Evolutionary conservation across 768 basidiomycete species (phyloP).

Genomic region (Lentinula sp.): DNA sequence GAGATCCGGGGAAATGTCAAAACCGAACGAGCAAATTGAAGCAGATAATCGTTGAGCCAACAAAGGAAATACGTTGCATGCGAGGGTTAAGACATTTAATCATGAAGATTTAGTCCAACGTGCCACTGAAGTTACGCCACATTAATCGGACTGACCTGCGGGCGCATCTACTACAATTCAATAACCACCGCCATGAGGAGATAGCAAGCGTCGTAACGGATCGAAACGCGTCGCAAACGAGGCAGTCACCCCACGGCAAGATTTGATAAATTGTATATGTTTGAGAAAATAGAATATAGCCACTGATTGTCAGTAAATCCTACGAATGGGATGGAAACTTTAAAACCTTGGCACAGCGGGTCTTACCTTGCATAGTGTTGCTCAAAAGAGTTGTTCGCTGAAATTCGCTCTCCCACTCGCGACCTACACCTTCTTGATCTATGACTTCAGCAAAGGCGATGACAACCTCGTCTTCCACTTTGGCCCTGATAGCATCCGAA

Average conservation of each 20-base stretch:
- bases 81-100: slow-evolving; percentile 28
- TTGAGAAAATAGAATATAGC: background rate
- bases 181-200: background rate
- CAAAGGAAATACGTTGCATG: slow-evolving; percentile 7
- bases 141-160: background rate
- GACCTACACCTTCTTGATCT: slow-evolving; percentile 29
- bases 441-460: slow-evolving; percentile 71
- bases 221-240: background rate
- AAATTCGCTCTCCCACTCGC: slow-evolving; percentile 67
- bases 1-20: slow-evolving; percentile 10
- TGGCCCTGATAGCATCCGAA: slow-evolving; percentile 25
- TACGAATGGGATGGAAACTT: background rate
- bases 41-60: background rate
- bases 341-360: background rate
- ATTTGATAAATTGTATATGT: background rate
- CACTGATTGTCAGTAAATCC: background rate
- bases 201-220: background rate
- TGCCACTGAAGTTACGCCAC: background rate
- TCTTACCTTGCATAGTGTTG: background rate
- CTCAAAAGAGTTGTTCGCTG: slow-evolving; percentile 26
- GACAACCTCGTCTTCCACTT: slow-evolving; percentile 60
- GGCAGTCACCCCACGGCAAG: background rate
- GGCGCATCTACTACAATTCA: background rate
- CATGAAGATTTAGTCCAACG: slow-evolving; percentile 13
- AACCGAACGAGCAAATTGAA: background rate